Evolutionary conservation across 1,284 basidiomycete species (phyloP), one percentile per base, ranked within the genome.

Genomic region (Ganoderma lingzhi): DNA sequence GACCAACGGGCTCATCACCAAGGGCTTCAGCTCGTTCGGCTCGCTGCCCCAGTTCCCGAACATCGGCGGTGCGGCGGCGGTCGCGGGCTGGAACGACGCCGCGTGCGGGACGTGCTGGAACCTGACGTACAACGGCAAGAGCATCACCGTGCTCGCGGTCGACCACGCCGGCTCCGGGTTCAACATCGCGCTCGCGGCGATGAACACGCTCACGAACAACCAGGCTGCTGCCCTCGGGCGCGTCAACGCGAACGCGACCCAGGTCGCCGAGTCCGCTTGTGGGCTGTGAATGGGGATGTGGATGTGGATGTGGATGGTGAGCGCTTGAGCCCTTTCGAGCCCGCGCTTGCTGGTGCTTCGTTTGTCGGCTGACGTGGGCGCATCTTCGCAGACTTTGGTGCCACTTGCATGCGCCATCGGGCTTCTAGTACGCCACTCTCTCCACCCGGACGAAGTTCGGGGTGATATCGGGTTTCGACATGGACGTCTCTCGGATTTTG

Each of bases 51-150:
- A 66, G 28, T 89, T 84, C 79, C 87, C 87, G 19, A 78, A 83
- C 74, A 78, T 89, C 72, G 88, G 86, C 30, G 87, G 84, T 35
- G 82, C 80, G 3, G 75, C 74, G 37, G 81, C 80, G 17, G 78
- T 88, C 48, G 72, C 70, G n/a, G 82, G 81, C 3, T 87, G 80
- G 79, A 80, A 82, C 77, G 83, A 82, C 3, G 23, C 77, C 17
- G 73, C 77, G 42, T 87, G 85, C 75, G 85, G 86, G 64, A 80
- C 84, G 51, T 88, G 84, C 78, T 86, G 84, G 81, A 48, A 81
- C 68, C 76, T 87, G 62, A 79, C 79, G 14, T 85, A 82, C 76
- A 77, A 77, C 28, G 80, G 79, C 23, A 79, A 72, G 35, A 83
- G 78, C 44, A 78, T 87, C 67, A 75, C 78, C 63, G 74, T 87